These are phyloP conservation scores for Eremothecium cymbalariae DNA, from an alignment of 1,139 yeast species.

Conservation along the genomic window DNA sequence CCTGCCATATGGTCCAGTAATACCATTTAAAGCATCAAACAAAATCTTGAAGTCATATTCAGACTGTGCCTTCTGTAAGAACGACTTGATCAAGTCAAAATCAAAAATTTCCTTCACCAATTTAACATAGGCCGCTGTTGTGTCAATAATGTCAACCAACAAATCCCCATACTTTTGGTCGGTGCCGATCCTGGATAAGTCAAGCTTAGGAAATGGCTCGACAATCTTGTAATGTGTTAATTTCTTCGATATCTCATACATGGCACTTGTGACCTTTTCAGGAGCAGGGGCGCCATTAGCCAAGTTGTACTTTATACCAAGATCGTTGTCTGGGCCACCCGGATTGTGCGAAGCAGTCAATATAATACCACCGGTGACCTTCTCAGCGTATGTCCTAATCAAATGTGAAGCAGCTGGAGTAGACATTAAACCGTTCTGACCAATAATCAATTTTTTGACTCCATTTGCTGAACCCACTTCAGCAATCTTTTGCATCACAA, in stretches of 20 bases:
- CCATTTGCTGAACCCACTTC: slow-evolving; percentile 88
- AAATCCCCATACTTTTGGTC: slow-evolving; percentile 41
- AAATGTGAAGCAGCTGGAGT: slow-evolving; percentile 96
- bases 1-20: slow-evolving; percentile 93
- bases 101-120: slow-evolving; percentile 85
- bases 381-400: slow-evolving; percentile 53
- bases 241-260: slow-evolving; percentile 59
- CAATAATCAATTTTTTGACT: slow-evolving; percentile 73
- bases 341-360: slow-evolving; percentile 97
- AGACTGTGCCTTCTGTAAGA: slow-evolving; percentile 44
- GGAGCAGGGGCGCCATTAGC: slow-evolving; percentile 99
- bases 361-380: slow-evolving; percentile 91
- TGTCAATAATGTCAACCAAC: slow-evolving; percentile 71
- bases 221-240: slow-evolving; percentile 54
- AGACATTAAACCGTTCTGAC: slow-evolving; percentile 79
- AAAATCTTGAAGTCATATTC: slow-evolving; percentile 57
- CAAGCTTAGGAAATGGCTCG: slow-evolving; percentile 48
- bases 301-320: slow-evolving; percentile 93
- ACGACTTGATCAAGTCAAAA: slow-evolving; percentile 68
- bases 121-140: slow-evolving; percentile 67
- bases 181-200: slow-evolving; percentile 51
- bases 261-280: slow-evolving; percentile 81
- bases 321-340: slow-evolving; percentile 91
- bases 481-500: slow-evolving; percentile 73
- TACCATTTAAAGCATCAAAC: slow-evolving; percentile 90